These are phyloP conservation scores for Ascochyta clinopodiicola DNA, from an alignment of 2,329 filamentous ascomycete genomes.

Conservation along the genomic window DNA sequence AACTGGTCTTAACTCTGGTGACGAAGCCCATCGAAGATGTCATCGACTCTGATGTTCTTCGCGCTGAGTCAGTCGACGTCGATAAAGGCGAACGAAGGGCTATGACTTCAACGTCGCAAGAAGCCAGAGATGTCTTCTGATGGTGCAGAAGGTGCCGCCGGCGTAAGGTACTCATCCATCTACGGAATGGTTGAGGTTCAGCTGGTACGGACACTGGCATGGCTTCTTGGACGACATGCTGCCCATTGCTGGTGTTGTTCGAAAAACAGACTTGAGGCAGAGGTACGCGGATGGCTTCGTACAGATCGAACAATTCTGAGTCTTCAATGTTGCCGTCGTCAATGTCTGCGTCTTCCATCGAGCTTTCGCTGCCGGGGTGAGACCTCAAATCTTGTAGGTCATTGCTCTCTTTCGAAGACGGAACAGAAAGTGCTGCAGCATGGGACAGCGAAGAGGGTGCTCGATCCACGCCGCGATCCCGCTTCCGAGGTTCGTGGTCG, in stretches of 20 bases:
- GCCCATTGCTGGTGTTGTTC: constrained; percentile 26
- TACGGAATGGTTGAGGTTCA: constrained; percentile 63
- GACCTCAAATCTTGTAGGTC: constrained; percentile 9
- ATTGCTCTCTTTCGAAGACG: constrained; percentile 18
- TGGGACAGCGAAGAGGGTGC: constrained; percentile 24
- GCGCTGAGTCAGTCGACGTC: constrained; percentile 29
- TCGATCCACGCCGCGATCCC: constrained; percentile 26
- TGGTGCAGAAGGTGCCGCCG: constrained; percentile 61
- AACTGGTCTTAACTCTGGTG: constrained; percentile 80
- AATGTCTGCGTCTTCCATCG: constrained; percentile 19
- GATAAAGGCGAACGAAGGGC: constrained; percentile 16
- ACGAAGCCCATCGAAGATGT: constrained; percentile 81
- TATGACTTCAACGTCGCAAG: no score
- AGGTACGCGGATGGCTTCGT: constrained; percentile 42
- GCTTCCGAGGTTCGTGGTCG: constrained; percentile 31
- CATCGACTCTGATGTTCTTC: constrained; percentile 62
- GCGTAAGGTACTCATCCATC: constrained; percentile 75
- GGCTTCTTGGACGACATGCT: constrained; percentile 7
- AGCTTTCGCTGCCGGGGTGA: constrained; percentile 15
- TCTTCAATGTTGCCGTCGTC: constrained; percentile 25
- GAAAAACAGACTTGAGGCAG: constrained; percentile 31
- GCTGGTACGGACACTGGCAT: background rate
- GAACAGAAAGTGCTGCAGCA: constrained; percentile 17
- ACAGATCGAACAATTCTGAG: constrained; percentile 35
- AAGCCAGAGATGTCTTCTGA: no score